These are phyloP conservation scores for Trichosporon faecale DNA, from an alignment of 1,284 basidiomycete genomes.

Conservation along the genomic window DNA sequence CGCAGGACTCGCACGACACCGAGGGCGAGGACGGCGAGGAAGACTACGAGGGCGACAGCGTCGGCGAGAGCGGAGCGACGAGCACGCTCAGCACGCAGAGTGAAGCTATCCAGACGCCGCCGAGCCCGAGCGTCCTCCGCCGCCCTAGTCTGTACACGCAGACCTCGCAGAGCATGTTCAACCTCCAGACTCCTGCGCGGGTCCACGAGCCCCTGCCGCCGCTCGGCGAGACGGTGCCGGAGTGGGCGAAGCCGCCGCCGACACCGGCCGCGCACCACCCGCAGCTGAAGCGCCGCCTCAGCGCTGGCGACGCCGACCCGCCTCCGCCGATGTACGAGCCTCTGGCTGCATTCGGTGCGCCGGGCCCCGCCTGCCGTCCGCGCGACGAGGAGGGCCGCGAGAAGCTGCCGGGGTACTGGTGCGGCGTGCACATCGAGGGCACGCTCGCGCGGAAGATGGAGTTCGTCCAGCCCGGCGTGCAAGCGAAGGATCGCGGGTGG, in stretches of 20 bases:
- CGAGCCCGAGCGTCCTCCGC: background rate
- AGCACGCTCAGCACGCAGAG: constrained; percentile 14
- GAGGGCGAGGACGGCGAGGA: constrained; percentile 2
- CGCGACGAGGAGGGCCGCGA: constrained; percentile 75
- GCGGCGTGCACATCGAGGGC: constrained; percentile 72
- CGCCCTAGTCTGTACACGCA: constrained; percentile 62
- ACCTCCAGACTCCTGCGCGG: constrained; percentile 44
- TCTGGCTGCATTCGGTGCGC: background rate
- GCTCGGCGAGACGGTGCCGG: constrained; percentile 22
- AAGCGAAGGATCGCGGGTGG: constrained; percentile 90
- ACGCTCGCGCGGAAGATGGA: constrained; percentile 93
- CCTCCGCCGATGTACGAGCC: constrained; percentile 51
- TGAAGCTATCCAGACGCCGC: constrained; percentile 14
- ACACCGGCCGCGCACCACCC: constrained; percentile 9
- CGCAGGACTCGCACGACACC: background rate
- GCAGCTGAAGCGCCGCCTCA: constrained; percentile 48
- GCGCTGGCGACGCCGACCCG: constrained; percentile 51
- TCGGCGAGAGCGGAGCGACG: constrained; percentile 16
- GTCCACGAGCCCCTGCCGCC: background rate
- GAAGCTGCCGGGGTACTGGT: constrained; percentile 75
- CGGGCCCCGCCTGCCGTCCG: constrained; percentile 37
- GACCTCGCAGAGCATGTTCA: constrained; percentile 61
- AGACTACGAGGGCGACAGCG: constrained; percentile 13
- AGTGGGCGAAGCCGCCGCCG: constrained; percentile 10
- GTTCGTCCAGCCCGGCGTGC: constrained; percentile 66